Evolutionary conservation across 2,329 filamentous ascomycete species (phyloP), one percentile per base, ranked within the genome.

Genomic region (Myriosclerotinia curreyana): DNA sequence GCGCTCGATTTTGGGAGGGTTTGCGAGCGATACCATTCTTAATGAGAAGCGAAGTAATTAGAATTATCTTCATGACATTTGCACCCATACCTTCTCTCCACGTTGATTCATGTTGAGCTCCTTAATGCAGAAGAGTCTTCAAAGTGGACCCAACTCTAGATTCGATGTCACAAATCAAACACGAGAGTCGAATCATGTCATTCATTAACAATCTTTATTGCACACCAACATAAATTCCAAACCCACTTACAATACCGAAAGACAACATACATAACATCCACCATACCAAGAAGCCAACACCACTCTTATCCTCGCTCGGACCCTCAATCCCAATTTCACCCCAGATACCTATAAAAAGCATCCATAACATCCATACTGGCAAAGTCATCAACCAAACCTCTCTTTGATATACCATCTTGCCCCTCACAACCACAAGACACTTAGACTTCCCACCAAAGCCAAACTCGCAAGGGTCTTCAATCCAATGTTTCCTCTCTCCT

Each of bases 341-440:
- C 28, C 42, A 58, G 20, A 58, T 20, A 11, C 54, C 54, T 22
- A 58, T 1, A 20, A 48, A 2, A 4, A 58, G 54, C 4, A 48
- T 42, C 54, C 54, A 58, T 8, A 48, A 5, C 54, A 58, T 58
- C 54, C 54, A 58, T 7, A 58, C 14, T 7, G 42, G 54, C 15
- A 58, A 36, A 36, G 42, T 15, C n/a, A 58, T 58, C 42, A 58
- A 36, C 54, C 54, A 58, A 12, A 58, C 6, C 11, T 25, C 28
- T 22, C 20, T 36, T 46, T 46, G 25, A 36, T 6, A 2, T 15
- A n/a, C 20, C 28, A 34, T 58, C 20, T 58, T 17, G 20, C 28
- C 42, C 4, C 20, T 63, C 25, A 63, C 25, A 63, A 44, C 52
- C 61, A 58, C 61, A 58, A 63, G 34, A 58, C 52, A 4, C 61